These are phyloP conservation scores for Phytophthora vignae DNA, from an alignment of 352 stramenopile genomes.

Conservation along the genomic window DNA sequence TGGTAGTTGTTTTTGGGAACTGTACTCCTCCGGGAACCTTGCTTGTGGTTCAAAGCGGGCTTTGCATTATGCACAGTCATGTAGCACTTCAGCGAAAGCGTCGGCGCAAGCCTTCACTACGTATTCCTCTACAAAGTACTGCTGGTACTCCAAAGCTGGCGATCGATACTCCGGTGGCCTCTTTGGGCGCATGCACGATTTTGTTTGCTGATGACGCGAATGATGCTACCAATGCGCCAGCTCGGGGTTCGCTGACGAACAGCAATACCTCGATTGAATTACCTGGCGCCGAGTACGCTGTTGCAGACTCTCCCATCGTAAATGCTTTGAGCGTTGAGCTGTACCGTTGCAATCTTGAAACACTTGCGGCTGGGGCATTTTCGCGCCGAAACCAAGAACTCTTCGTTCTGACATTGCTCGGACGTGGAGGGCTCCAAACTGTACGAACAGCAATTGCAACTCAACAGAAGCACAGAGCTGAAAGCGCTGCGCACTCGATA, in stretches of 20 bases:
- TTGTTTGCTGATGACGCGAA: slow-evolving; percentile 36
- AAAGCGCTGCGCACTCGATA: slow-evolving; percentile 34
- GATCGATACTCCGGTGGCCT: slow-evolving; percentile 51
- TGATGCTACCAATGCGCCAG: background rate
- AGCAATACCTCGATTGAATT: background rate
- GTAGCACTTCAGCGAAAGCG: slow-evolving; percentile 41
- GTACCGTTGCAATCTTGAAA: slow-evolving; percentile 17
- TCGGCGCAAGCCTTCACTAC: background rate
- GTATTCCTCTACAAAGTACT: slow-evolving; percentile 6
- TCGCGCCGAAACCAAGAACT: slow-evolving; percentile 34
- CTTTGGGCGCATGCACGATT: slow-evolving; percentile 44
- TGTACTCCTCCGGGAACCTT: slow-evolving; percentile 35
- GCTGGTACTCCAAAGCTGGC: slow-evolving; percentile 27
- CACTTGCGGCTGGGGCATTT: background rate
- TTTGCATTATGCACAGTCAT: slow-evolving; percentile 53
- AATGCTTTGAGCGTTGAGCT: slow-evolving; percentile 41
- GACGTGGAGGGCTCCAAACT: slow-evolving; percentile 40
- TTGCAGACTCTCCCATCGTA: slow-evolving; percentile 53
- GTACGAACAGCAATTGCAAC: slow-evolving; percentile 35
- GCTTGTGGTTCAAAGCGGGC: slow-evolving; percentile 49
- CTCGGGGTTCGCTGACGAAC: background rate
- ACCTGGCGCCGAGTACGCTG: slow-evolving; percentile 35
- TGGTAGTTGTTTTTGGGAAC: slow-evolving; percentile 43
- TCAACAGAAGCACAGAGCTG: slow-evolving; percentile 39
- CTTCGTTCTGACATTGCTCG: slow-evolving; percentile 38